phyloP scores from a whole-genome alignment of 371 early-diverging fungal genomes.

The Mortierella sp. region DNA sequence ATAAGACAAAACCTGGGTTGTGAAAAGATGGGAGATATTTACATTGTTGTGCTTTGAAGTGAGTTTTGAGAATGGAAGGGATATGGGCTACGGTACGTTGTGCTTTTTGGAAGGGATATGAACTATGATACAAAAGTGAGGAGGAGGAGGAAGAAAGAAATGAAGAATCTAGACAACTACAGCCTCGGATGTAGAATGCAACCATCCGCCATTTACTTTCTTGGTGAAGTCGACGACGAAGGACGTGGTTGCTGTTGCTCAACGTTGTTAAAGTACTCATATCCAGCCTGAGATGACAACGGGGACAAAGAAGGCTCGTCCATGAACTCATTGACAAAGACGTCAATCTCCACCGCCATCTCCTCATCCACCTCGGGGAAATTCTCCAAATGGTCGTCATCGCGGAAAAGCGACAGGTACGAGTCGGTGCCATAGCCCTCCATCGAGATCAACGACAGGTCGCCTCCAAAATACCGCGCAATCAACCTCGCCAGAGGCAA shows the following conservation, averaged over 20 bases:
- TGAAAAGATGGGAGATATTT: too few relatives aligned
- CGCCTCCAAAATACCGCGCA: constrained; percentile 79
- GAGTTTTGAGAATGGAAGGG: too few relatives aligned
- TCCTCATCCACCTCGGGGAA: constrained; percentile 61
- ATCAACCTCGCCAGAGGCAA: constrained; percentile 59
- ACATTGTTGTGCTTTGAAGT: too few relatives aligned
- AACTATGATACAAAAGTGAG: not conserved
- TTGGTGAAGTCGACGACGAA: not conserved
- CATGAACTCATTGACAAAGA: constrained; percentile 47
- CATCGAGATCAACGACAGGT: constrained; percentile 76
- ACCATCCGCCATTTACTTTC: not conserved
- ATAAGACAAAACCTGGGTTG: too few relatives aligned
- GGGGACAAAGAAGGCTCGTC: constrained; percentile 26
- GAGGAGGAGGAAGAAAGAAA: not conserved
- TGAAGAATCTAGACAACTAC: too few relatives aligned
- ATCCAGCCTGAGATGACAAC: not conserved
- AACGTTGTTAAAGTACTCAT: not conserved
- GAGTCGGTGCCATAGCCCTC: constrained; percentile 84
- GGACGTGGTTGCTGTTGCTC: not conserved
- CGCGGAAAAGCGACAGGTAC: constrained; percentile 79
- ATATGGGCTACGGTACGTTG: too few relatives aligned
- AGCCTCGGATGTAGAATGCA: not conserved
- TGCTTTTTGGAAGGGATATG: too few relatives aligned
- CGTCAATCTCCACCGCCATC: constrained; percentile 53
- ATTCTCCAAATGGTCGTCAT: constrained; percentile 64